A percentile compares a stretch with the other conserved stretches of the same genome.
phyloP scores from a whole-genome alignment of 2,329 filamentous ascomycete species.

The Balansia obtecta region DNA sequence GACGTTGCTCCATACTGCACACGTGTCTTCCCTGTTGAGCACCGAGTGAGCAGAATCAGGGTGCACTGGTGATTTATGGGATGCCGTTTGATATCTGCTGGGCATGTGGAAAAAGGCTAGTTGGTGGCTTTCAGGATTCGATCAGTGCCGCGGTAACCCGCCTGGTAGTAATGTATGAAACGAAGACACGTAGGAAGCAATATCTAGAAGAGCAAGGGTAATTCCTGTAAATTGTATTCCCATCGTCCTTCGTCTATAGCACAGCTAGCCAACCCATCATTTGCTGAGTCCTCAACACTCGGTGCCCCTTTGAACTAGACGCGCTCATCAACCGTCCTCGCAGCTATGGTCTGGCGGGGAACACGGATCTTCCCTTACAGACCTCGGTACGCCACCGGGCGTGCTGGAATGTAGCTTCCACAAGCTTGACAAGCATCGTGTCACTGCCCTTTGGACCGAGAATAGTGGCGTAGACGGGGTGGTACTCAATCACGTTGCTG shows the following conservation, averaged over 20 bases:
- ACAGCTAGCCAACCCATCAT: not conserved
- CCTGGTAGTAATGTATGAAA: too few relatives aligned
- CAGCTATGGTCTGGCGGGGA: conserved; percentile 14
- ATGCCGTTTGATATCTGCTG: too few relatives aligned
- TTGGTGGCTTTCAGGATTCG: too few relatives aligned
- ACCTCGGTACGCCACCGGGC: conserved; percentile 18
- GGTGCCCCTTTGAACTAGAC: not conserved
- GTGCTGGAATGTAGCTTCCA: conserved; percentile 16
- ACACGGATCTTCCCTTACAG: conserved; percentile 16
- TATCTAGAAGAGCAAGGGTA: too few relatives aligned
- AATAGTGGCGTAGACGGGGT: conserved; percentile 19
- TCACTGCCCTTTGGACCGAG: conserved; percentile 17
- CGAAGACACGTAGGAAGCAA: too few relatives aligned
- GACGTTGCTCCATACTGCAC: too few relatives aligned
- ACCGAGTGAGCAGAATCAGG: too few relatives aligned
- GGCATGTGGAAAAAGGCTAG: too few relatives aligned
- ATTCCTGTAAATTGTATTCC: too few relatives aligned
- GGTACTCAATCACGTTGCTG: conserved; percentile 16
- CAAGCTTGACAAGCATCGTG: conserved; percentile 14
- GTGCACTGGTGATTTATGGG: too few relatives aligned
- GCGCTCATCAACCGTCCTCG: conserved; percentile 8
- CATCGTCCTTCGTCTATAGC: not conserved
- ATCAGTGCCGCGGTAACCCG: too few relatives aligned
- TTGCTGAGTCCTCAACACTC: not conserved
- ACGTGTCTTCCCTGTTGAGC: too few relatives aligned